These are phyloP conservation scores for Ceratocystis eucalypticola DNA, from an alignment of 2,329 filamentous ascomycete species.

Conservation along the genomic window DNA sequence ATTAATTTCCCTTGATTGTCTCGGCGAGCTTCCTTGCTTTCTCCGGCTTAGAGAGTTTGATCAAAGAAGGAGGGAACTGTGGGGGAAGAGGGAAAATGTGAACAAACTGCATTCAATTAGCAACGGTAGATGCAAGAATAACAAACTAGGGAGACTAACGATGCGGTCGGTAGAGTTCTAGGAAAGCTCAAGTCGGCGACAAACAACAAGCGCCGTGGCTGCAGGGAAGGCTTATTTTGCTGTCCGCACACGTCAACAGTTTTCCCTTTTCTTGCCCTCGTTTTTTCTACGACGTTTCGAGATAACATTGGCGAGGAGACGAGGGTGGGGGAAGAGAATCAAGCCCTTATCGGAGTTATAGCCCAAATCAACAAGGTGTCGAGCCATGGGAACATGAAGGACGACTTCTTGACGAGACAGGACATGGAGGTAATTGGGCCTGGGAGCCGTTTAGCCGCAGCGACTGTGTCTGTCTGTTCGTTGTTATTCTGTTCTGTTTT, in stretches of 20 bases:
- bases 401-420: neutral
- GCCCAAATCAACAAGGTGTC: no score
- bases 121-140: neutral
- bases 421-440: neutral
- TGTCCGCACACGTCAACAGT: neutral
- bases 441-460: neutral
- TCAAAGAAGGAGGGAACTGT: neutral
- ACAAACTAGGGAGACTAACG: neutral
- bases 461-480: neutral
- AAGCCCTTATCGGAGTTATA: neutral
- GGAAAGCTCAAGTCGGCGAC: neutral
- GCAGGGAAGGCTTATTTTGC: neutral
- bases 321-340: neutral
- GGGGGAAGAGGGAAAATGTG: neutral
- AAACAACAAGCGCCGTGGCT: neutral
- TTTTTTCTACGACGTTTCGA: neutral
- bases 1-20: neutral
- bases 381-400: no score
- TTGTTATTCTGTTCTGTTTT: neutral
- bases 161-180: neutral
- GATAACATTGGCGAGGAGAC: neutral
- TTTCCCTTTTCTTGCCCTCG: neutral
- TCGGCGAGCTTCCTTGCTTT: neutral
- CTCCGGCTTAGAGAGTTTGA: neutral
- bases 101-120: neutral